A percentile compares a stretch with the other conserved stretches of the same genome.
Evolutionary conservation across 2,329 filamentous ascomycete genomes (phyloP).

Genomic region (Diaporthe citriasiana): DNA sequence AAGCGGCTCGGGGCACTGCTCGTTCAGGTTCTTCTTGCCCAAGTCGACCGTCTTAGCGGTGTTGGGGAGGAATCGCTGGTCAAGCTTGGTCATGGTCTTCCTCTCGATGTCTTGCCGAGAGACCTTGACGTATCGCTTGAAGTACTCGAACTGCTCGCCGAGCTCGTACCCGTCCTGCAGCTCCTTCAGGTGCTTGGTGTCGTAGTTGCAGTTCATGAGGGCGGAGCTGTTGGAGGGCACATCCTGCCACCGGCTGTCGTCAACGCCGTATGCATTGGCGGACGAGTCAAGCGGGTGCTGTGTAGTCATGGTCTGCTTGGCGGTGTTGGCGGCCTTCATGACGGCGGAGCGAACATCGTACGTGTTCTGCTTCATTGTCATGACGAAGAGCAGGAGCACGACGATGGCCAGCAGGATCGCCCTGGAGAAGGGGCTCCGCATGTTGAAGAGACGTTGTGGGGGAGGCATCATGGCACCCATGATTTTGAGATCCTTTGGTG

Average conservation of each 20-base stretch:
- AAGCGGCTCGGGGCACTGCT: conserved; percentile 64
- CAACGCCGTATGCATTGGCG: conserved; percentile 55
- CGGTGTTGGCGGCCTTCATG: conserved; percentile 56
- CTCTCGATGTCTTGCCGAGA: conserved; percentile 64
- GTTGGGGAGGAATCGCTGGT: conserved; percentile 62
- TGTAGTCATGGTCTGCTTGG: conserved; percentile 50
- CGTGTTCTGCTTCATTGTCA: conserved; percentile 58
- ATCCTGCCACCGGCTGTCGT: conserved; percentile 37
- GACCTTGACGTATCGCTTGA: conserved; percentile 68
- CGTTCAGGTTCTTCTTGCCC: conserved; percentile 56
- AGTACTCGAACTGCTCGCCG: conserved; percentile 67
- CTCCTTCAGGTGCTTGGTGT: conserved; percentile 60
- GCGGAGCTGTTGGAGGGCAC: conserved; percentile 55
- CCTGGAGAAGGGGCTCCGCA: conserved; percentile 64
- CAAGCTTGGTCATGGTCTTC: conserved; percentile 65
- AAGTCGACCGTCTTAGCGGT: conserved; percentile 64
- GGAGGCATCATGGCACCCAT: conserved; percentile 44
- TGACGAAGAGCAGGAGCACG: conserved; percentile 58
- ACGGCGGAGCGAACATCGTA: conserved; percentile 58
- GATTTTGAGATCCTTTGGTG: conserved; percentile 43
- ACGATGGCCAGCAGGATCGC: conserved; percentile 60
- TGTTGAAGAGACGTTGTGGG: conserved; percentile 59
- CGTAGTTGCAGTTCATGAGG: conserved; percentile 64
- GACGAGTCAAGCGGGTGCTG: conserved; percentile 54
- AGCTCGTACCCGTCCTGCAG: conserved; percentile 64